Conservation (phyloP, 768 basidiomycete species). For the Leccinum imitatum region DNA sequence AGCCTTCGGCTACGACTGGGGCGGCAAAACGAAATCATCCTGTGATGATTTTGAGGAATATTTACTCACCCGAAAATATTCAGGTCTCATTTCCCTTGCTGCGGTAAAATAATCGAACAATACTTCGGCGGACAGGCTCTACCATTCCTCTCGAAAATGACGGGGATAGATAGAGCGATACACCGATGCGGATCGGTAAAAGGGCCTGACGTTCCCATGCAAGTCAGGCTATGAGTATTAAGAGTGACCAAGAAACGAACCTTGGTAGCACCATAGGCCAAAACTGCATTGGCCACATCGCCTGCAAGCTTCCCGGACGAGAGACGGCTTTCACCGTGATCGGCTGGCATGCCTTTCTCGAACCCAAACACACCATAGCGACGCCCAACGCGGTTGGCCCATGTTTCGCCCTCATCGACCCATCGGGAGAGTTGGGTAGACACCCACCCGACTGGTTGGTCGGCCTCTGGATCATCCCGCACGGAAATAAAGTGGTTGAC, state of each 20-base stretch:
- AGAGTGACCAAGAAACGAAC: neutral
- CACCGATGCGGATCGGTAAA: constrained; percentile 67
- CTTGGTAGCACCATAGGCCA: constrained; percentile 67
- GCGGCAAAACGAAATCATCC: constrained; percentile 72
- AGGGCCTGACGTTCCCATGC: constrained; percentile 51
- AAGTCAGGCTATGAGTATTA: neutral
- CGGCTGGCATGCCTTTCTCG: constrained; percentile 43
- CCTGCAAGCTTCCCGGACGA: constrained; percentile 53
- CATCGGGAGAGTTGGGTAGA: constrained; percentile 49
- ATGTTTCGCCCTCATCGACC: constrained; percentile 76
- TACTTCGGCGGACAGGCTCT: constrained; percentile 51
- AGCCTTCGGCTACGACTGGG: constrained; percentile 66
- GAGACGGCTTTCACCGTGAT: constrained; percentile 7
- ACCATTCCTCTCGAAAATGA: constrained; percentile 66
- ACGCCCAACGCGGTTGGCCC: constrained; percentile 68
- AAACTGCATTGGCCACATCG: constrained; percentile 78
- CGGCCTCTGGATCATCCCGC: constrained; percentile 3
- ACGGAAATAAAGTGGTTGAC: constrained; percentile 40
- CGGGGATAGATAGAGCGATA: constrained; percentile 72
- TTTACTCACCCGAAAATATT: constrained; percentile 30
- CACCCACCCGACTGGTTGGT: constrained; percentile 38
- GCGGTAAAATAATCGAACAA: constrained; percentile 22
- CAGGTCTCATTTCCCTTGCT: neutral
- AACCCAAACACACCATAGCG: constrained; percentile 83
- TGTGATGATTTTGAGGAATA: neutral